Base-by-base conservation (phyloP, 345 rosid genomes). In the Brassica nigra region DNA sequence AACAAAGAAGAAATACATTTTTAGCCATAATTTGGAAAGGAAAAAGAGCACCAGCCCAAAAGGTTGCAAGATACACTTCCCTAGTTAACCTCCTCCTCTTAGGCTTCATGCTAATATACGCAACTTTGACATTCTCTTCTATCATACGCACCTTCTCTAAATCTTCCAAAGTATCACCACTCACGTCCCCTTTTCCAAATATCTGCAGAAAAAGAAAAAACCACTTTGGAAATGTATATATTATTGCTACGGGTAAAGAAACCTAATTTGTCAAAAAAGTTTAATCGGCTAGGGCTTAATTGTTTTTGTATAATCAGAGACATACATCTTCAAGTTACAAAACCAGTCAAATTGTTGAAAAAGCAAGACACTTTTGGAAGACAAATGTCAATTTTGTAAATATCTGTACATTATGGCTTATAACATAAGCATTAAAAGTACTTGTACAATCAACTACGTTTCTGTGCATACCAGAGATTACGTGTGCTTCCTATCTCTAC, bases 401-500 rank as follows among this genome's bases (percentile, higher is more conserved):
- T 15, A 33, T 15, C 8, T 15, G 16, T 76, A 44, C 34, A 68
- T 61, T 2, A n/a, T 8, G 3, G 47, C 47, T 39, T 39, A 39
- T 39, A 79, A 62, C 82, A 79, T 79, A 74, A 79, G 83, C 78
- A 80, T 74, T 80, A 5, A 74, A 74, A 74, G 78, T 80, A 79
- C 75, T 68, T 74, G 83, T 80, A 68, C 83, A 74, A 62, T 68
- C 79, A 74, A 80, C 79, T 74, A 80, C 83, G 83, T 74, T 70
- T 80, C 79, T 63, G 72, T 70, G 68, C 55, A 67, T 62, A 74
- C 65, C 79, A 80, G 76, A 80, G 83, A 71, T 87, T 90, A 76
- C 91, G 88, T 87, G 91, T 84, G 85, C 83, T 37, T 84, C 58
- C 82, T 83, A 55, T 39, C 82, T 82, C 86, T 81, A 84, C 83